These are phyloP conservation scores for Fagus crenata DNA, from an alignment of 306 rosid genomes.

Conservation along the genomic window DNA sequence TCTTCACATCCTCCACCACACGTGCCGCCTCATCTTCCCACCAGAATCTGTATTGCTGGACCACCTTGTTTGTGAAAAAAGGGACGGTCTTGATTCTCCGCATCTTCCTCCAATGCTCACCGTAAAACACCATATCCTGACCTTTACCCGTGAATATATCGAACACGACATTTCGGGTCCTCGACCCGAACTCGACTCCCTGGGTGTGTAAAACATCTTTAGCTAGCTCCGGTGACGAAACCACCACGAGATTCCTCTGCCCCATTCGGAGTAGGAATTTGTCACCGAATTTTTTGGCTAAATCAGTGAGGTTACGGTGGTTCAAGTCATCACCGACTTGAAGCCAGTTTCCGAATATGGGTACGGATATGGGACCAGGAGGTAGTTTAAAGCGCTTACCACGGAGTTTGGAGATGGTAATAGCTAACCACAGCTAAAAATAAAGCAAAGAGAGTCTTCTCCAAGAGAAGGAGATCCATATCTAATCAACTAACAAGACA, in stretches of 20 bases:
- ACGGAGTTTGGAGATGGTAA: constrained; percentile 40
- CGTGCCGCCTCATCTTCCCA: constrained; percentile 48
- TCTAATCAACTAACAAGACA: too few species aligned
- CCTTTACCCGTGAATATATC: too few species aligned
- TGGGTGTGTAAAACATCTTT: too few species aligned
- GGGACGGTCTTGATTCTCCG: constrained; percentile 41
- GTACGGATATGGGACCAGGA: constrained; percentile 48
- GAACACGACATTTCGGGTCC: too few species aligned
- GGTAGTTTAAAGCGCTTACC: constrained; percentile 52
- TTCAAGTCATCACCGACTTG: constrained; percentile 57
- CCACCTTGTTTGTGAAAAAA: too few species aligned
- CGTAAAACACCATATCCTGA: constrained; percentile 42
- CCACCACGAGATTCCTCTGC: too few species aligned
- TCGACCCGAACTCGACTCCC: too few species aligned
- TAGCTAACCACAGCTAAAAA: constrained; percentile 10
- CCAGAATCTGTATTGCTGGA: neutral
- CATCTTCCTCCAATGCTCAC: constrained; percentile 51
- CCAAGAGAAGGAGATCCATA: constrained; percentile 52
- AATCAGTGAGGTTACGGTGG: constrained; percentile 40
- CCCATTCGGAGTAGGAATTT: too few species aligned
- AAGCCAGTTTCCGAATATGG: constrained; percentile 53
- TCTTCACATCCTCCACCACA: constrained; percentile 53
- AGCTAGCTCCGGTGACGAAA: too few species aligned
- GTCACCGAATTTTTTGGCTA: too few species aligned
- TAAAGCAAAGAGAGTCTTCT: constrained; percentile 32